phyloP scores from a whole-genome alignment of 2,329 filamentous ascomycete species.

The Fusarium gaditjirri region DNA sequence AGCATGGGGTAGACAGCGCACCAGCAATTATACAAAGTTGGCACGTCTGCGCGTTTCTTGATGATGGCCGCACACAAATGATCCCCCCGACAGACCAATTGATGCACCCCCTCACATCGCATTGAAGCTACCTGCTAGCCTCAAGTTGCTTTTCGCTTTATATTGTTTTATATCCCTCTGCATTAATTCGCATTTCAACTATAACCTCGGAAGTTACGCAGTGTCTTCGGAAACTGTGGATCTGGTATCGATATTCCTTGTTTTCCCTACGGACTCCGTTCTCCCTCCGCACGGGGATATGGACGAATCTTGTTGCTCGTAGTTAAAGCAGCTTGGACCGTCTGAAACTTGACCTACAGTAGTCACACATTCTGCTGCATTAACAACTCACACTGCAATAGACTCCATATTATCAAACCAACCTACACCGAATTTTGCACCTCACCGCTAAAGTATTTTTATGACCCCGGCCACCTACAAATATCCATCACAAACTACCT shows the following conservation, averaged over 20 bases:
- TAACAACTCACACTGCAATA: slow-evolving; percentile 29
- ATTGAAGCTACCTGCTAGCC: slow-evolving; percentile 25
- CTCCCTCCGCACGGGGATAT: slow-evolving; percentile 13
- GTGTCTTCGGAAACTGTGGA: slow-evolving; percentile 27
- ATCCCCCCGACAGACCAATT: slow-evolving; percentile 5
- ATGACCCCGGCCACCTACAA: slow-evolving; percentile 14
- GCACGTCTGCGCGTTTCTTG: slow-evolving; percentile 13
- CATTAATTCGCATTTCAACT: slow-evolving; percentile 8
- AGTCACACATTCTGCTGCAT: slow-evolving; percentile 29
- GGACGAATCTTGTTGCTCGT: slow-evolving; percentile 10
- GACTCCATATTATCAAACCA: slow-evolving; percentile 24
- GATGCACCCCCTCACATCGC: slow-evolving; percentile 25
- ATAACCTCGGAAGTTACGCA: slow-evolving; percentile 25
- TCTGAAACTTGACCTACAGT: slow-evolving; percentile 26
- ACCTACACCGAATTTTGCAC: slow-evolving; percentile 3
- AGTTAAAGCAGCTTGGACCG: slow-evolving; percentile 16
- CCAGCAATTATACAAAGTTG: slow-evolving; percentile 38
- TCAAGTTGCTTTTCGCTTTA: slow-evolving; percentile 1
- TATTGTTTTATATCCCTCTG: neutral
- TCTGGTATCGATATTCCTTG: slow-evolving; percentile 1
- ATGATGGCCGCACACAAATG: slow-evolving; percentile 3
- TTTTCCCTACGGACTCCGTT: slow-evolving; percentile 4
- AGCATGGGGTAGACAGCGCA: slow-evolving; percentile 21
- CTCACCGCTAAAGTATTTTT: slow-evolving; percentile 25
- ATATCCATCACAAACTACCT: slow-evolving; percentile 23